These are phyloP conservation scores for Imleria badia DNA, from an alignment of 768 basidiomycete genomes.

Conservation along the genomic window DNA sequence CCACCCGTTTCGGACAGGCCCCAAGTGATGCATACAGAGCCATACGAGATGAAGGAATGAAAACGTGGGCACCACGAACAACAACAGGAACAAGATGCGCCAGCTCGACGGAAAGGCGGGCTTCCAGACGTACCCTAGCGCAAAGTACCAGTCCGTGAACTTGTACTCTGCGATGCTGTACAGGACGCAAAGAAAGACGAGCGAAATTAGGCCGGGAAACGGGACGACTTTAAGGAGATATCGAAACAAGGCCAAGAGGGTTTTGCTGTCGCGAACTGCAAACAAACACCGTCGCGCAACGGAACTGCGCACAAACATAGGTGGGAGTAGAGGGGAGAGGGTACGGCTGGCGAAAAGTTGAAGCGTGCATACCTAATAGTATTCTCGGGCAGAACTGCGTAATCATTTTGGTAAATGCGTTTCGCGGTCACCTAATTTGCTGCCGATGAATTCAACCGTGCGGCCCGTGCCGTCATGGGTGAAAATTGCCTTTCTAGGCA, in stretches of 20 bases:
- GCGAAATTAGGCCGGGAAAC: background rate
- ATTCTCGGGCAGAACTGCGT: too few relatives aligned
- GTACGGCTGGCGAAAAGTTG: too few relatives aligned
- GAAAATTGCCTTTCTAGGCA: too few relatives aligned
- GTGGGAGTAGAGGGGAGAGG: background rate
- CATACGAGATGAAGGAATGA: conserved; percentile 8
- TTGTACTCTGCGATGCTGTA: conserved; percentile 10
- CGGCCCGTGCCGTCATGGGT: too few relatives aligned
- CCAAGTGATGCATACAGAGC: background rate
- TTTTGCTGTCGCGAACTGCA: background rate
- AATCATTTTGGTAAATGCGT: too few relatives aligned
- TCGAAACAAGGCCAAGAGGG: background rate
- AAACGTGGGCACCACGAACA: conserved; percentile 15
- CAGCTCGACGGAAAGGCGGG: conserved; percentile 21
- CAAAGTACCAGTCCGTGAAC: conserved; percentile 12
- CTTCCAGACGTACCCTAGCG: conserved; percentile 7
- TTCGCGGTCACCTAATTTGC: too few relatives aligned
- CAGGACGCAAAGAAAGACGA: background rate
- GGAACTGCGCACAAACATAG: background rate
- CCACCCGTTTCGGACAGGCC: background rate
- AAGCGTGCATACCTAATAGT: too few relatives aligned
- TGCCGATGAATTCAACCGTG: too few relatives aligned
- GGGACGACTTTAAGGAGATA: background rate
- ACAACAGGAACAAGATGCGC: conserved; percentile 12
- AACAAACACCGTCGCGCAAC: background rate